phyloP scores from a whole-genome alignment of 805 yeast species.

The Saccharomycopsis synnaedendra region DNA sequence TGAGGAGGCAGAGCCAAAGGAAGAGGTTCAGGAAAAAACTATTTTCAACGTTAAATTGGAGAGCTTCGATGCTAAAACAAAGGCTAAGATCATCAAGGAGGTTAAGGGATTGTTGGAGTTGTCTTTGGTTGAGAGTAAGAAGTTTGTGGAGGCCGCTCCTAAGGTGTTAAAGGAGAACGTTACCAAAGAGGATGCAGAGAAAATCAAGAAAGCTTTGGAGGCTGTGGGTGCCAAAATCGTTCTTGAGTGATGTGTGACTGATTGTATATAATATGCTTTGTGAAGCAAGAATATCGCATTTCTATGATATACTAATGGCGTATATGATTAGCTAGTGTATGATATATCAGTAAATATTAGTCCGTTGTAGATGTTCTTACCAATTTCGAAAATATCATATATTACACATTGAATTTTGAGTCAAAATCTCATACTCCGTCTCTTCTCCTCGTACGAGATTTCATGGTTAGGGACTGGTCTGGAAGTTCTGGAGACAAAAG shows the following conservation, averaged over 20 bases:
- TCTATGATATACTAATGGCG: background rate
- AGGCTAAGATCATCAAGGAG: slow-evolving; percentile 97
- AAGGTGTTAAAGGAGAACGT: slow-evolving; percentile 91
- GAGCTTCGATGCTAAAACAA: slow-evolving; percentile 85
- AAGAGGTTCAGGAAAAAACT: slow-evolving; percentile 81
- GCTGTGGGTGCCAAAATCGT: slow-evolving; percentile 89
- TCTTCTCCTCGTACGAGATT: no score
- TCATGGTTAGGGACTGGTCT: no score
- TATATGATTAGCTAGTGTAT: no score
- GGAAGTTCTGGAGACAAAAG: no score
- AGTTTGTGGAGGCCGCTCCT: slow-evolving; percentile 96
- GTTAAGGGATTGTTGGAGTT: slow-evolving; percentile 85
- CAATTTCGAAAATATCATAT: no score
- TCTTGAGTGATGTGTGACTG: slow-evolving; percentile 55
- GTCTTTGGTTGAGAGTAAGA: slow-evolving; percentile 93
- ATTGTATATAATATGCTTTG: background rate
- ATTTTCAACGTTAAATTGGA: slow-evolving; percentile 88
- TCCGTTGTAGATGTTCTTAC: no score
- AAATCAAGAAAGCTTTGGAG: slow-evolving; percentile 86
- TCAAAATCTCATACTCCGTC: no score
- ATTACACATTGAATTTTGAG: no score
- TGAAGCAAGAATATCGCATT: background rate
- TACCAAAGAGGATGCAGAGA: slow-evolving; percentile 96
- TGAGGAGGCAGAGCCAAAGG: slow-evolving; percentile 63
- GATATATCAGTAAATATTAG: no score